Base-by-base conservation (phyloP, 2,329 filamentous ascomycete species). In the Emmonsiellopsis sp. region DNA sequence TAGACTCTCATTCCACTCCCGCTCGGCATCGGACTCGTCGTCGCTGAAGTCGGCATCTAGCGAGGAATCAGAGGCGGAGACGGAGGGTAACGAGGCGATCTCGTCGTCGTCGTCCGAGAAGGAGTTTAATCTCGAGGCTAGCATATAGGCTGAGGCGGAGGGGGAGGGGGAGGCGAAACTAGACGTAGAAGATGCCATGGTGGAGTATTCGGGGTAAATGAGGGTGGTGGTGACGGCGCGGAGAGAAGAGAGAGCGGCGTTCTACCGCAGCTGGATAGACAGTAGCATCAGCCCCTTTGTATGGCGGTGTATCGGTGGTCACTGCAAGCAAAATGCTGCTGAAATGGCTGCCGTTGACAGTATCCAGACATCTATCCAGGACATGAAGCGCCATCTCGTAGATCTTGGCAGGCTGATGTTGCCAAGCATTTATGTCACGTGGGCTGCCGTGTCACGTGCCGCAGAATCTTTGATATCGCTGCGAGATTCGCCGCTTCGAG, bases 1-100 rank as follows among this genome's bases (percentile, higher is more conserved):
- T 58, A 98, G 74, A 63, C 88, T 95, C 64, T 91, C 88, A 63
- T 92, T 86, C 93, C 93, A 98, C 73, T 98, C 92, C 56, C 82
- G 81, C 71, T 98, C 92, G 8, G 93, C 93, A 67, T 97, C 92
- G 40, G 87, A 89, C 56, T 86, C 77, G 56, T 78, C 76, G 49
- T 78, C 76, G 50, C 86, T 82, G 33, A 74, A 77, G 40, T 71
- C 74, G 48, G 68, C 70, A 53, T 77, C 76, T 3, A 78, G 76
- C 27, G 77, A 73, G 9, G 70, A 68, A 27, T 71, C 71, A 3
- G 72, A 74, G 5, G 64, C 63, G 4, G 62, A 62, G 6, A 68
- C 68, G 14, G 69, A 65, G 1, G 73, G 73, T 14, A 75, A 64
- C 1, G 72, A 74, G 21, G 70, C 71, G 49, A 75, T 53, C 14